These are phyloP conservation scores for Testicularia cyperi DNA, from an alignment of 1,284 basidiomycete species.

Conservation along the genomic window DNA sequence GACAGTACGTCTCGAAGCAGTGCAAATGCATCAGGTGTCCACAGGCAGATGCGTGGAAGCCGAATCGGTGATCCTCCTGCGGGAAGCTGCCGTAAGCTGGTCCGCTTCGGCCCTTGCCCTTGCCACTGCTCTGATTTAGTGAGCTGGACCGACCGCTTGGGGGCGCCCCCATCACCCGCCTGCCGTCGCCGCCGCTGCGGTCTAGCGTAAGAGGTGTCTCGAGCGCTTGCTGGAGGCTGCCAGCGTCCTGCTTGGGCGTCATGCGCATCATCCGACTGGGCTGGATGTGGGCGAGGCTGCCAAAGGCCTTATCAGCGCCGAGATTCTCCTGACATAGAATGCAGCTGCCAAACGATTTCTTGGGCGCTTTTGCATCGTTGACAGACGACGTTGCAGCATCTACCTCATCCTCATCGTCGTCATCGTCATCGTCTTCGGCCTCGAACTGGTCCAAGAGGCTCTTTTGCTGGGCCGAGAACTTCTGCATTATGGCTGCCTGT, in stretches of 20 bases:
- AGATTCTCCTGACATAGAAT: constrained; percentile 98
- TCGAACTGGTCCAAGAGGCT: constrained; percentile 50
- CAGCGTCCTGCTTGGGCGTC: constrained; percentile 69
- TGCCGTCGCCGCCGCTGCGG: constrained; percentile 40
- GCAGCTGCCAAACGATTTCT: constrained; percentile 70
- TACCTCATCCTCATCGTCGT: constrained; percentile 36
- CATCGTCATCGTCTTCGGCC: constrained; percentile 48
- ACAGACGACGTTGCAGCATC: constrained; percentile 15
- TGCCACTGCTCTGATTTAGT: constrained; percentile 2
- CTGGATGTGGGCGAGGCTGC: constrained; percentile 85
- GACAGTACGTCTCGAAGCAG: constrained; percentile 88
- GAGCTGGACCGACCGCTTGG: constrained; percentile 17
- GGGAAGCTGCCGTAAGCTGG: constrained; percentile 61
- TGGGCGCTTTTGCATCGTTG: constrained; percentile 8
- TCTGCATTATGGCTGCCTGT: constrained; percentile 57
- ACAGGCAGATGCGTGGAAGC: constrained; percentile 84
- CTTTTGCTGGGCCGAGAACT: constrained; percentile 58
- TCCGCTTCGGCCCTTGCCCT: constrained; percentile 6
- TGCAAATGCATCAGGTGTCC: constrained; percentile 96
- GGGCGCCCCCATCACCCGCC: constrained; percentile 33
- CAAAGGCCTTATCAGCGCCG: constrained; percentile 74
- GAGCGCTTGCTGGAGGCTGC: constrained; percentile 75
- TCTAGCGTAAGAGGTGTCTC: constrained; percentile 63
- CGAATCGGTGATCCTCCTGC: constrained; percentile 61
- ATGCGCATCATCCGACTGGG: constrained; percentile 80